Percentiles rank a stretch among this genome's conserved stretches.
phyloP scores from a whole-genome alignment of 257 asterid species.

The Solanum infundibuliforme region DNA sequence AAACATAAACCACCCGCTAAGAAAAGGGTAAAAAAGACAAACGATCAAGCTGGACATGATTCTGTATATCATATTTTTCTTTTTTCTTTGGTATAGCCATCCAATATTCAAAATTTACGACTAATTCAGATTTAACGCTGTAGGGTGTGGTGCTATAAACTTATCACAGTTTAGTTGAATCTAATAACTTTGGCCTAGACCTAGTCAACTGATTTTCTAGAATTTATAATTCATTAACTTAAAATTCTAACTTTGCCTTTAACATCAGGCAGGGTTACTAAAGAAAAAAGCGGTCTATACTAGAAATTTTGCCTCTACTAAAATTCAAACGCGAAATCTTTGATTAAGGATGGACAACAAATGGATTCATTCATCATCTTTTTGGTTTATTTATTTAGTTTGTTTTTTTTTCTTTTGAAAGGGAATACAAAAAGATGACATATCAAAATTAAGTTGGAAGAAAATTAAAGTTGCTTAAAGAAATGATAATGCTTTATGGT shows the following conservation, averaged over 20 bases:
- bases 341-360: too few relatives aligned
- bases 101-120: background rate
- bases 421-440: background rate
- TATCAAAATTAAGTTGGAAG: background rate
- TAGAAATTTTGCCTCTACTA: background rate
- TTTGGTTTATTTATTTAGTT: background rate
- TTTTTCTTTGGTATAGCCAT: background rate
- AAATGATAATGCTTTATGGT: slow-evolving; percentile 19
- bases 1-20: too few relatives aligned
- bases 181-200: background rate
- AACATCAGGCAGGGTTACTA: background rate
- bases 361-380: background rate
- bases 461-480: slow-evolving; percentile 23
- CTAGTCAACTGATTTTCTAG: too few relatives aligned
- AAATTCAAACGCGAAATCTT: background rate
- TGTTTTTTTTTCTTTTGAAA: background rate
- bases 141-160: rapidly evolving
- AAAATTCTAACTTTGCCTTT: background rate
- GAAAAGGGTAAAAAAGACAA: too few relatives aligned
- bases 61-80: background rate
- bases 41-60: background rate
- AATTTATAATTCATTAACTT: background rate
- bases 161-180: background rate
- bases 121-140: background rate
- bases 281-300: background rate